Percentiles rank a stretch among this genome's conserved stretches.
Evolutionary conservation across 768 basidiomycete species (phyloP).

Genomic region (Ramaria sp.): DNA sequence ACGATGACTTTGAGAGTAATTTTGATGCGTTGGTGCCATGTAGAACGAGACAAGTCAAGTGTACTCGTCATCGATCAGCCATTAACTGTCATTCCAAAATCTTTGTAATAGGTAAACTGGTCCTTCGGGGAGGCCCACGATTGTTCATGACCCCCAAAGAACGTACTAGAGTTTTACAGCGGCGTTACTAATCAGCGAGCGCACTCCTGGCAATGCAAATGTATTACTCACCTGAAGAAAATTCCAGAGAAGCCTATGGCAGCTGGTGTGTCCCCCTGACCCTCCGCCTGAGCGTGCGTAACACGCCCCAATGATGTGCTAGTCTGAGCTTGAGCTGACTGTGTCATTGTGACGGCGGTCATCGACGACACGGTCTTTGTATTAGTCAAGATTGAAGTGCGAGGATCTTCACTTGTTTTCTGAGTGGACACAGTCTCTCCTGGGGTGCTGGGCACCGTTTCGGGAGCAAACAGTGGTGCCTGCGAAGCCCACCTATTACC

Average conservation of each 20-base stretch:
- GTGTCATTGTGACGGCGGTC: not conserved
- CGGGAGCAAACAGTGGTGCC: not conserved
- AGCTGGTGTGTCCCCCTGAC: not conserved
- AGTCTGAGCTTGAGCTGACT: not conserved
- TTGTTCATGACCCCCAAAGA: constrained; percentile 67
- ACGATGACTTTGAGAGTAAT: too few relatives aligned
- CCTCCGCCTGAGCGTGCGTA: not conserved
- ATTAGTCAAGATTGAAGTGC: not conserved
- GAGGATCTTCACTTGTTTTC: not conserved
- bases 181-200: constrained; percentile 3
- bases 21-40: too few relatives aligned
- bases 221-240: constrained; percentile 60
- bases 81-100: constrained; percentile 38
- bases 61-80: constrained; percentile 6
- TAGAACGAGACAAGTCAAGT: not conserved
- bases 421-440: not conserved
- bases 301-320: not conserved
- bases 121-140: constrained; percentile 61
- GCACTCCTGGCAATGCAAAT: not conserved
- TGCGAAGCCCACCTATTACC: not conserved
- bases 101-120: constrained; percentile 71
- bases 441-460: not conserved
- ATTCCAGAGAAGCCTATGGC: constrained; percentile 34
- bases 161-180: constrained; percentile 44
- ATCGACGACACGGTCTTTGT: not conserved